These are phyloP conservation scores for Dillenia turbinata DNA, from an alignment of 164 flowering plant species.

Conservation along the genomic window DNA sequence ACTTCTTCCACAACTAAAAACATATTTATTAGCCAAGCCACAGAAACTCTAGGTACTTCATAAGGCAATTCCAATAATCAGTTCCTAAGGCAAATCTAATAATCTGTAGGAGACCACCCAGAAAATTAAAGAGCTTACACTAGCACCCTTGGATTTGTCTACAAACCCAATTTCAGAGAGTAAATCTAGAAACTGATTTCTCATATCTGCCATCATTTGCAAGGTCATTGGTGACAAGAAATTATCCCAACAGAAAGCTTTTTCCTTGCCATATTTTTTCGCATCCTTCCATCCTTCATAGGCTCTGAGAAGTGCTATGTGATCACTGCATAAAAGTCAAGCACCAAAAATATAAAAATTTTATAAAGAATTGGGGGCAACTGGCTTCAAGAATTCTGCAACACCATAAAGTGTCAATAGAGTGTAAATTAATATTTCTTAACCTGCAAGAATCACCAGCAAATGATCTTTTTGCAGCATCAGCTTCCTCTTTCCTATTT, in stretches of 20 bases:
- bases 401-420: slow-evolving; percentile 1
- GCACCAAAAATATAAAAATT: no score
- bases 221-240: slow-evolving; percentile 77
- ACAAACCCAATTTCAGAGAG: slow-evolving; percentile 85
- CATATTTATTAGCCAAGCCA: background rate
- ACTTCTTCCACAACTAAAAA: background rate
- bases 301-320: slow-evolving; percentile 94
- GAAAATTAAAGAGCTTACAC: slow-evolving; percentile 33
- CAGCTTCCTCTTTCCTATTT: slow-evolving; percentile 88
- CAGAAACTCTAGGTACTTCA: no score
- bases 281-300: slow-evolving; percentile 90
- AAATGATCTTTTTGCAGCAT: slow-evolving; percentile 86
- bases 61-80: no score
- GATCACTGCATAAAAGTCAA: slow-evolving; percentile 57
- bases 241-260: slow-evolving; percentile 83
- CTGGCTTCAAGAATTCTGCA: background rate
- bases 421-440: slow-evolving; percentile 5
- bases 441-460: slow-evolving; percentile 99
- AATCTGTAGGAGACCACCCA: no score
- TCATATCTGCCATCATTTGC: slow-evolving; percentile 96
- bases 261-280: slow-evolving; percentile 63
- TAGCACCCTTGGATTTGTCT: slow-evolving; percentile 52
- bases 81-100: no score
- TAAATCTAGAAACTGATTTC: slow-evolving; percentile 79
- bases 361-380: no score